Base-by-base conservation (phyloP, 352 stramenopile genomes). In the Phytophthora pistaciae region DNA sequence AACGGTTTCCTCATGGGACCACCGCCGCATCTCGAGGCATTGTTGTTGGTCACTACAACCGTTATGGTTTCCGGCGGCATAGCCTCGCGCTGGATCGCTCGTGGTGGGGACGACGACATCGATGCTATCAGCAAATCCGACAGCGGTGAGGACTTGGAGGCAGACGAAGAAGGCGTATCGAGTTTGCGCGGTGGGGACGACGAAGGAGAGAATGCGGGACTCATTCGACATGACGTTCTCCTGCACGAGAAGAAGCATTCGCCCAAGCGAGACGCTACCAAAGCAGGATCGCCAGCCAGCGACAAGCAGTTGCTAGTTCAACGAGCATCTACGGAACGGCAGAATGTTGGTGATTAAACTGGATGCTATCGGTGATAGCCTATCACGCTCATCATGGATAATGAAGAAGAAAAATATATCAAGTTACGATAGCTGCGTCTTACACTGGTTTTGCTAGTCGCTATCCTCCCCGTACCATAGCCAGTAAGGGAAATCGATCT, bases 1-100 rank as follows among this genome's bases (percentile, higher is more conserved):
- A 97, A 97, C 55, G 92, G 91, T 2, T 93, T 88, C 49, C 82
- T 98, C 29, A 90, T 97, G 61, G 86, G 84, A 3, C 83, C 86
- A 18, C 83, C 87, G 18, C 79, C 91, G 36, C 91, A 96, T 59
- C 75, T 97, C 5, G 79, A 82, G 27, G 74, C 92, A n/a, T 60
- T 98, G 50, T 68, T 98, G 8, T 60, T 93, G 23, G 84, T 96
- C 23, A 91, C 91, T n/a, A 85, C 87, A 14, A 84, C 76, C 18
- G 83, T 95, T 29, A 93, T 95, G 76, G 69, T 86, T 6, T 69
- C 82, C 5, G 92, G 91, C n/a, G 87, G 82, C 0, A 60, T 85
- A 20, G 72, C 82, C 4, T 86, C 85, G 6, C 75, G 71, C 20
- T 74, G 56, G 33, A 80, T 92, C 44, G 73, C 58, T 13, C 61